Evolutionary conservation across 371 early-diverging fungal genomes (phyloP), one percentile per base, ranked within the genome.

Genomic region (Apophysomyces variabilis): DNA sequence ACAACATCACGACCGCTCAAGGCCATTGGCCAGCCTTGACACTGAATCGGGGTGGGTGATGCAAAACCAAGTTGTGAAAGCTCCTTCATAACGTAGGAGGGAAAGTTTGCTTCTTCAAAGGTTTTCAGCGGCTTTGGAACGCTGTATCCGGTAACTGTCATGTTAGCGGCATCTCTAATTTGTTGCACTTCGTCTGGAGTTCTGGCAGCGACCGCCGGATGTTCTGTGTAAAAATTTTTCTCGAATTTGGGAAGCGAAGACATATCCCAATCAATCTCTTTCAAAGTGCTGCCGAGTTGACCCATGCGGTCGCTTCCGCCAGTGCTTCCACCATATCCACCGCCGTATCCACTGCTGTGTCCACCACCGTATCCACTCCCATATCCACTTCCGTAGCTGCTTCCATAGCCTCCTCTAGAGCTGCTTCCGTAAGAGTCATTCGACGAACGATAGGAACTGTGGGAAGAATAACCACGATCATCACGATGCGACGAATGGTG

Each of bases 1-100:
- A 99, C 99, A 78, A 99, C 93, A 80, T 99, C 98, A 65, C 98
- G 88, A 64, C 99, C 99, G 50, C 91, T 91, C 41, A 99, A 88
- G 12, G 99, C 99, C 98, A 98, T 98, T 9, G 99, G 99, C 99
- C 99, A 99, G 59, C 99, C 99, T 78, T 99, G 99, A 32, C 96
- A 92, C 85, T 99, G 99, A 72, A 99, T 99, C 41, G 98, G 84
- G 1, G 99, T 99, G 37, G 99, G 99, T 5, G 81, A 79, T 26
- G 84, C 79, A 83, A 96, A 99, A 1, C 97, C 96, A 59, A 92
- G 88, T 54, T 88, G 86, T 41, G 79, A 66, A 47, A 99, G 89
- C 74, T 95, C 95, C 60, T 89, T 85, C 72, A 99, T 84, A 26
- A 99, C 89, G 72, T 91, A 92, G 66, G 82, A 77, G 26, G 96